These are phyloP conservation scores for Coriaria nepalensis DNA, from an alignment of 306 rosid genomes.

Conservation along the genomic window DNA sequence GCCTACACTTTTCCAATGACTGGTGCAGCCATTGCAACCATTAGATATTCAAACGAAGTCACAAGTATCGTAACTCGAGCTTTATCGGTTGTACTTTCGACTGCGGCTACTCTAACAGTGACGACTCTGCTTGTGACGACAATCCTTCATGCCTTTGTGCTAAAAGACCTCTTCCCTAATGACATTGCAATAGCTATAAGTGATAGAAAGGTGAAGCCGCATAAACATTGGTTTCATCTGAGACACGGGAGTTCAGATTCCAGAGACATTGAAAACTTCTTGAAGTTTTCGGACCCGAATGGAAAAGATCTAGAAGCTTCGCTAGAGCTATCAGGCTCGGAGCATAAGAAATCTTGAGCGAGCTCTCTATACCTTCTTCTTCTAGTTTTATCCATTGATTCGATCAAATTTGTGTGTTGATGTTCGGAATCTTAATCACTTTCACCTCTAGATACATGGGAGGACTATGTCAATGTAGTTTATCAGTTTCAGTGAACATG, in stretches of 20 bases:
- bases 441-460: no score
- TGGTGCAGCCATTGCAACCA: conserved; percentile 89
- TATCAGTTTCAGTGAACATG: no score
- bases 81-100: conserved; percentile 34
- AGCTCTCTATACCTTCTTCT: no score
- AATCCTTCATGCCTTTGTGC: conserved; percentile 58
- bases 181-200: conserved; percentile 93
- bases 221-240: conserved; percentile 39
- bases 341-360: neutral
- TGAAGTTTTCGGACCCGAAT: conserved; percentile 38
- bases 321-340: conserved; percentile 8
- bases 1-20: conserved; percentile 99
- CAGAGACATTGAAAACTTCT: conserved; percentile 50
- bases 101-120: conserved; percentile 39
- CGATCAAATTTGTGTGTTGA: no score
- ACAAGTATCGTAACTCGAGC: conserved; percentile 36
- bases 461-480: no score
- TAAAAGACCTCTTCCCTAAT: conserved; percentile 70
- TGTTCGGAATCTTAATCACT: no score
- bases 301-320: conserved; percentile 31
- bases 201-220: conserved; percentile 39
- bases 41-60: conserved; percentile 62
- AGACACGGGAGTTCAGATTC: conserved; percentile 32
- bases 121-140: conserved; percentile 42
- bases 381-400: no score